These are phyloP conservation scores for Corniculantispora saksenae DNA, from an alignment of 2,329 filamentous ascomycete genomes.

Conservation along the genomic window DNA sequence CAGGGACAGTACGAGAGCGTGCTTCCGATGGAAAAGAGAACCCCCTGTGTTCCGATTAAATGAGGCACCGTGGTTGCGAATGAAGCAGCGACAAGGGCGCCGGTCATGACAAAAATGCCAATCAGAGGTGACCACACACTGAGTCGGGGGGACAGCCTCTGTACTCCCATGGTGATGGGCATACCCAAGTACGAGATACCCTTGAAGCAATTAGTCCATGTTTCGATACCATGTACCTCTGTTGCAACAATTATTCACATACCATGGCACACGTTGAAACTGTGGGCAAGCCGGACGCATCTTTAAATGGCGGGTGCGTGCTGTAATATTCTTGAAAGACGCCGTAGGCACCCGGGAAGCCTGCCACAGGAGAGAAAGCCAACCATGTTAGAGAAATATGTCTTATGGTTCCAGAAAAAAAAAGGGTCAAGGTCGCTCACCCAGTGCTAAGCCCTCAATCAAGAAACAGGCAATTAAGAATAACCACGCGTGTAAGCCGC, in stretches of 20 bases:
- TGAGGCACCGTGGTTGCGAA: slow-evolving; percentile 51
- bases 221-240: too few species aligned
- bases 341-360: slow-evolving; percentile 65
- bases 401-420: not conserved
- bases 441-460: slow-evolving; percentile 24
- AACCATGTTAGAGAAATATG: not conserved
- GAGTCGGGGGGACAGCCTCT: slow-evolving; percentile 40
- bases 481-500: slow-evolving; percentile 38
- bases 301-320: slow-evolving; percentile 54
- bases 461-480: slow-evolving; percentile 29
- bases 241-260: slow-evolving; percentile 3
- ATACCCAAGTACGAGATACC: slow-evolving; percentile 53
- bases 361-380: slow-evolving; percentile 35
- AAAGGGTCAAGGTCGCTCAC: not conserved
- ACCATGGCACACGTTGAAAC: slow-evolving; percentile 62
- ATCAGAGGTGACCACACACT: slow-evolving; percentile 39
- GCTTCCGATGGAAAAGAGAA: slow-evolving; percentile 57
- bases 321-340: slow-evolving; percentile 68
- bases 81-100: slow-evolving; percentile 48
- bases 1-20: slow-evolving; percentile 52
- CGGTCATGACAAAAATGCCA: slow-evolving; percentile 47
- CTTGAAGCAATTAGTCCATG: slow-evolving; percentile 21
- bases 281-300: slow-evolving; percentile 51
- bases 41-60: slow-evolving; percentile 57
- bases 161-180: slow-evolving; percentile 47